Evolutionary conservation across 202 grass and related monocot genomes (phyloP).

Genomic region (Digitaria exilis): DNA sequence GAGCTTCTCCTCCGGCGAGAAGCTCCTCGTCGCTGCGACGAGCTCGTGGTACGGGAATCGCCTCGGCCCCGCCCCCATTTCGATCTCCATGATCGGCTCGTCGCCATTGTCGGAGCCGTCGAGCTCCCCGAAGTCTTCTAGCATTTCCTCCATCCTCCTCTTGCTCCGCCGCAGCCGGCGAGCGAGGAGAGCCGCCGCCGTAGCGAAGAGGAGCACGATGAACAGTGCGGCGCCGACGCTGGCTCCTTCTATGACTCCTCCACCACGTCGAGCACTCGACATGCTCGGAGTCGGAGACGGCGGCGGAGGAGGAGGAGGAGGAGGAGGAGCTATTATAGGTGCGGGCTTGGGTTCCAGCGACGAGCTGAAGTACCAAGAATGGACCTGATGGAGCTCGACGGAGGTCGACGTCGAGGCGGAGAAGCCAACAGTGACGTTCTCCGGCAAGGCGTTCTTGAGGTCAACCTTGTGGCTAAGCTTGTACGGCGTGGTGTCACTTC

Average conservation of each 20-base stretch:
- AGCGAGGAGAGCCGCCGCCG: background rate
- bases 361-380: conserved; percentile 50
- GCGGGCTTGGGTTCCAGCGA: background rate
- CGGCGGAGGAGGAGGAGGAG: too few relatives aligned
- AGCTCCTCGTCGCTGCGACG: conserved; percentile 38
- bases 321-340: background rate
- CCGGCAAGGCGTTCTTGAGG: conserved; percentile 35
- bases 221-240: conserved; percentile 20
- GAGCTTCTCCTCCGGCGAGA: conserved; percentile 62
- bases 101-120: conserved; percentile 5
- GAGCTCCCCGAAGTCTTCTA: background rate
- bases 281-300: background rate
- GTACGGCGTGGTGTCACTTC: background rate
- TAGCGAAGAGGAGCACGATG: background rate
- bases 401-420: conserved; percentile 24
- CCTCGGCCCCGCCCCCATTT: conserved; percentile 48
- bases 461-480: conserved; percentile 33
- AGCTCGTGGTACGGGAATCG: conserved; percentile 48
- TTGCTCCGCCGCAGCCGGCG: background rate
- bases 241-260: background rate
- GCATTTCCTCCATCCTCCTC: conserved; percentile 22
- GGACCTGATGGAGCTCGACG: conserved; percentile 42
- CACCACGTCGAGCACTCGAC: background rate
- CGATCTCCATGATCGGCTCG: conserved; percentile 27
- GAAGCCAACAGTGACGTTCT: conserved; percentile 48